Evolutionary conservation across 371 early-diverging fungal genomes (phyloP).

Genomic region (Syncephalastrum sp.): DNA sequence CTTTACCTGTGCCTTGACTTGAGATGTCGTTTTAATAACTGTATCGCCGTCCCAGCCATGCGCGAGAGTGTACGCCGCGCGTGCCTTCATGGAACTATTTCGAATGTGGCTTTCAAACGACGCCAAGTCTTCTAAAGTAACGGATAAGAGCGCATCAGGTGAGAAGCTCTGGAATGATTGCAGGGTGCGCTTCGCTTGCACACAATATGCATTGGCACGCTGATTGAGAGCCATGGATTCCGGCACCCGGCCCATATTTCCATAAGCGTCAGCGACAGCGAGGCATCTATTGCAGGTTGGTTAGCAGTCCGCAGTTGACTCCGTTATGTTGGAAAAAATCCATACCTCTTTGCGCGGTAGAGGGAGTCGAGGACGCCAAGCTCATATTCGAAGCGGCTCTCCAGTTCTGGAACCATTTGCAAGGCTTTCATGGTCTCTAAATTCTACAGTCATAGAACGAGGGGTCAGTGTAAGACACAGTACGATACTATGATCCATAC

Average conservation of each 20-base stretch:
- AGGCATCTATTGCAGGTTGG: slow-evolving; percentile 29
- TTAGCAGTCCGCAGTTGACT: not conserved
- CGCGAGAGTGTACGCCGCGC: slow-evolving; percentile 58
- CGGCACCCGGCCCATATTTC: slow-evolving; percentile 38
- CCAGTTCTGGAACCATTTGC: slow-evolving; percentile 49
- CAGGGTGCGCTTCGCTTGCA: slow-evolving; percentile 45
- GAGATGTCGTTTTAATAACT: slow-evolving; percentile 30
- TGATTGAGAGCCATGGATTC: slow-evolving; percentile 68
- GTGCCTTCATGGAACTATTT: slow-evolving; percentile 53
- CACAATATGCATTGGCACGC: slow-evolving; percentile 55
- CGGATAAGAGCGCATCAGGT: slow-evolving; percentile 37
- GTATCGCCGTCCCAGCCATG: slow-evolving; percentile 40
- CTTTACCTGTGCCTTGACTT: slow-evolving; percentile 13
- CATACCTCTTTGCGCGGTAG: slow-evolving; percentile 54
- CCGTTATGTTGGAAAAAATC: not conserved
- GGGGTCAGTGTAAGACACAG: not conserved
- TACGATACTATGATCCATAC: slow-evolving; percentile 26
- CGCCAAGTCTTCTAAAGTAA: slow-evolving; percentile 40
- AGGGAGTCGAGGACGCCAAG: slow-evolving; percentile 51
- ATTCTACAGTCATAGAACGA: slow-evolving; percentile 13
- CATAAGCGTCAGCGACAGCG: slow-evolving; percentile 56
- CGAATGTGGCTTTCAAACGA: slow-evolving; percentile 52
- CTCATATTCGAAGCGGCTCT: slow-evolving; percentile 44
- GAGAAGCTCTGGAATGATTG: slow-evolving; percentile 29
- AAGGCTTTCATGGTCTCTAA: slow-evolving; percentile 56